Conservation (phyloP, 2,329 filamentous ascomycete genomes). For the Arthrocladium fulminans region DNA sequence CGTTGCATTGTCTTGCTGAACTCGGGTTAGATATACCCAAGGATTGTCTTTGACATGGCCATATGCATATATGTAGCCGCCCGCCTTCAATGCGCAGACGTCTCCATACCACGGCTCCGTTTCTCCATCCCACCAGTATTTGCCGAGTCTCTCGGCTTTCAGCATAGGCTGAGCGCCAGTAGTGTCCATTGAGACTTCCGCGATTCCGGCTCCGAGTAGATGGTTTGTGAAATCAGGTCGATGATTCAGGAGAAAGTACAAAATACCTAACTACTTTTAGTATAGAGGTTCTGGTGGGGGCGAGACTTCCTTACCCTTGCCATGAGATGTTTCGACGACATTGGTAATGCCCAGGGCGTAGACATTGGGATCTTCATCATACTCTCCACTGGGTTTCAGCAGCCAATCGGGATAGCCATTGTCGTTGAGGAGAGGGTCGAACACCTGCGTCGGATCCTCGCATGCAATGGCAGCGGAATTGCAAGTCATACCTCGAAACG, state of each 20-base stretch:
- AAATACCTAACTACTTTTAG: constrained; percentile 11
- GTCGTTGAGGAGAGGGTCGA: constrained; percentile 17
- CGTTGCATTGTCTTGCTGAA: constrained; percentile 13
- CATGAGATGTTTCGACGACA: constrained; percentile 18
- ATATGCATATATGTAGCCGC: constrained; percentile 22
- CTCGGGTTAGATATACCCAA: constrained; percentile 22
- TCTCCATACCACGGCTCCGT: constrained; percentile 24
- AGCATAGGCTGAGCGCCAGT: constrained; percentile 15
- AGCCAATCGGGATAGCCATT: constrained; percentile 21
- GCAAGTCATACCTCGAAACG: constrained; percentile 23
- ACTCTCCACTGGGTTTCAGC: constrained; percentile 16
- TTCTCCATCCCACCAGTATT: constrained; percentile 23
- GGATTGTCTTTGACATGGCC: constrained; percentile 22
- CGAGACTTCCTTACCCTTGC: constrained; percentile 10
- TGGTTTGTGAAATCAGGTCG: constrained; percentile 21
- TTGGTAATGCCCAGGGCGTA: constrained; percentile 23
- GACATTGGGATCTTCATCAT: constrained; percentile 17
- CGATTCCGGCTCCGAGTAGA: constrained; percentile 22
- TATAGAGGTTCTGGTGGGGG: not conserved
- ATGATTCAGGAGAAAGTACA: constrained; percentile 24
- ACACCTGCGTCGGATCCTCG: constrained; percentile 19
- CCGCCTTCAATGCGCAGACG: constrained; percentile 17
- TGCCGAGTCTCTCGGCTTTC: constrained; percentile 14
- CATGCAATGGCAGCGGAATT: constrained; percentile 22
- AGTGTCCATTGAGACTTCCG: constrained; percentile 16